A percentile compares a stretch with the other conserved stretches of the same genome.
These are phyloP conservation scores for Hypoxylon sp. DNA, from an alignment of 2,329 filamentous ascomycete genomes.

Conservation along the genomic window DNA sequence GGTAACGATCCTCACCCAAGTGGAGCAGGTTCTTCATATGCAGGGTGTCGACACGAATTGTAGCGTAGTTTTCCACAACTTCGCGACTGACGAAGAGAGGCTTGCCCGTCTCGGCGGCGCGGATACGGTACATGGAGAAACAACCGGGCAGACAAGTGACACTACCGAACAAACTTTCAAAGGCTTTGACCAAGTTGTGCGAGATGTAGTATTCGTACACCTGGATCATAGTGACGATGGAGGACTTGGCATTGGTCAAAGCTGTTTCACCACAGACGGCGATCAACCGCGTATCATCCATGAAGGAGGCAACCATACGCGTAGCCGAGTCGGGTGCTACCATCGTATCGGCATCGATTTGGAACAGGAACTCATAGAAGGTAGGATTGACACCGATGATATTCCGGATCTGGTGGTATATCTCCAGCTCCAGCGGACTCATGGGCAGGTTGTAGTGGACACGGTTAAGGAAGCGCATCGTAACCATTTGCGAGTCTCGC, in stretches of 20 bases:
- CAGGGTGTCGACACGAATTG: conserved; percentile 95
- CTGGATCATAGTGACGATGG: conserved; percentile 98
- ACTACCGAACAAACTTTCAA: conserved; percentile 95
- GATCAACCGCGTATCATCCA: conserved; percentile 93
- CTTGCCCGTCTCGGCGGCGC: conserved; percentile 92
- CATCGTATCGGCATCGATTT: conserved; percentile 97
- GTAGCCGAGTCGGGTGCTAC: conserved; percentile 90
- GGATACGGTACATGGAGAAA: conserved; percentile 99
- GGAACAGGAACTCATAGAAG: conserved; percentile 96
- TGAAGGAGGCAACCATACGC: conserved; percentile 90
- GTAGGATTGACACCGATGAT: conserved; percentile 98
- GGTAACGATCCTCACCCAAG: conserved; percentile 95
- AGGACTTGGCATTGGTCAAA: conserved; percentile 90
- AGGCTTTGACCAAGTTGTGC: conserved; percentile 95
- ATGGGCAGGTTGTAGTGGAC: conserved; percentile 98
- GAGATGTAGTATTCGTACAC: conserved; percentile 99
- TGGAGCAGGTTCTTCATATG: conserved; percentile 99
- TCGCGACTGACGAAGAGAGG: conserved; percentile 96
- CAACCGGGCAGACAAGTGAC: conserved; percentile 98
- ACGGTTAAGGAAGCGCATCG: conserved; percentile 99
- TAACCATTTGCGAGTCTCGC: conserved; percentile 97
- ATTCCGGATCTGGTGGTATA: conserved; percentile 98
- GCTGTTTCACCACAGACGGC: conserved; percentile 95
- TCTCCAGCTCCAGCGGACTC: conserved; percentile 96
- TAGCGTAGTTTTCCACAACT: conserved; percentile 86